phyloP scores from a whole-genome alignment of 73 alveolate species.

The Symbiodinium natans region DNA sequence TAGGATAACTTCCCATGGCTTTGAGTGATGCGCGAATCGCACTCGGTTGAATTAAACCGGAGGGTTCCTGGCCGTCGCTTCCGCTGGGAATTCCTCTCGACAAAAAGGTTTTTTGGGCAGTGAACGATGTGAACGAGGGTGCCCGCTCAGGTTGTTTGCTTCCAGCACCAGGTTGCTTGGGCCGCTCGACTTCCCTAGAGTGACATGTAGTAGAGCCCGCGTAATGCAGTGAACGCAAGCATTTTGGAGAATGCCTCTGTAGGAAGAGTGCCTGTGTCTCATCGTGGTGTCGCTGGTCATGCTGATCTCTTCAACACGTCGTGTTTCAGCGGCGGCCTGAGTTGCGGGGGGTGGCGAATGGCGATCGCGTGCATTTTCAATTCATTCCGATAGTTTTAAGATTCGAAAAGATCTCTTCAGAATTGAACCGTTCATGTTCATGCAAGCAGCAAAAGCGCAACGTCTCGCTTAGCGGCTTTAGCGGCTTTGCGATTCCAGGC shows the following conservation, averaged over 20 bases:
- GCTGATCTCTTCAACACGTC: conserved; percentile 78
- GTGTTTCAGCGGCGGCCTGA: conserved; percentile 39
- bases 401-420: not conserved
- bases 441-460: not conserved
- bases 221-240: no score
- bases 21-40: not conserved
- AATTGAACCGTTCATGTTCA: not conserved
- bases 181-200: not conserved
- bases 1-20: conserved; percentile 1
- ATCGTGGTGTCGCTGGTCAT: conserved; percentile 76
- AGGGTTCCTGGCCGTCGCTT: no score
- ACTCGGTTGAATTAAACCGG: no score
- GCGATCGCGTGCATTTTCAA: not conserved
- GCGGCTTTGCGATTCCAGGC: not conserved
- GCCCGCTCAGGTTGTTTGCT: not conserved
- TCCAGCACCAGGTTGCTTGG: conserved; percentile 29
- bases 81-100: no score
- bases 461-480: not conserved
- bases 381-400: not conserved
- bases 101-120: no score
- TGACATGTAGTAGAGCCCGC: not conserved
- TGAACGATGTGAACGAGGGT: no score
- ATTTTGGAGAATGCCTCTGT: not conserved
- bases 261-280: conserved; percentile 65
- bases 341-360: not conserved